Percentiles rank a stretch among this genome's conserved stretches.
These are phyloP conservation scores for Pythium aristosporum DNA, from an alignment of 352 stramenopile species.

Conservation along the genomic window DNA sequence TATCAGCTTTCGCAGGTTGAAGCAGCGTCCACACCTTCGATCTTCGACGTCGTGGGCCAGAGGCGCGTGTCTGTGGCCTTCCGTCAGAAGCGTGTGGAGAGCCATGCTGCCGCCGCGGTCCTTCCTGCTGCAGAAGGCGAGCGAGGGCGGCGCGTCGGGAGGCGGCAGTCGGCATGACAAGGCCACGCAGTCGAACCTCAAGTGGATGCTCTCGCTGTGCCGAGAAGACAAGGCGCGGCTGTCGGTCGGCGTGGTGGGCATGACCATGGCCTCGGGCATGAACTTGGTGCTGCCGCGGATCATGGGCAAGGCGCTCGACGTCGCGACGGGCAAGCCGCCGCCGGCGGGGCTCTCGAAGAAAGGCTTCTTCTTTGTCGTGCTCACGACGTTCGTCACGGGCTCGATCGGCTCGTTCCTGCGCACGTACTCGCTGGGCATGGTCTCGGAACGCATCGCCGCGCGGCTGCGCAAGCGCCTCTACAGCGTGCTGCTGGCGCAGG, in stretches of 20 bases:
- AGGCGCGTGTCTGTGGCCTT: slow-evolving; percentile 25
- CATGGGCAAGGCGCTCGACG: slow-evolving; percentile 88
- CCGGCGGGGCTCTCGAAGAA: slow-evolving; percentile 75
- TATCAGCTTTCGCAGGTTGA: slow-evolving; percentile 10
- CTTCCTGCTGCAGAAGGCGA: slow-evolving; percentile 65
- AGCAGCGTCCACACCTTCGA: slow-evolving; percentile 7
- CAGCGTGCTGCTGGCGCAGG: slow-evolving; percentile 69
- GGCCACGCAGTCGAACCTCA: slow-evolving; percentile 40
- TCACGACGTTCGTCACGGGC: slow-evolving; percentile 83
- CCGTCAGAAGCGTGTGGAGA: neutral
- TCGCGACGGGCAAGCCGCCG: slow-evolving; percentile 72
- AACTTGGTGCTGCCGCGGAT: slow-evolving; percentile 89
- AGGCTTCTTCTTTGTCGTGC: slow-evolving; percentile 82
- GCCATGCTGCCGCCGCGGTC: slow-evolving; percentile 63
- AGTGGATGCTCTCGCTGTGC: slow-evolving; percentile 68
- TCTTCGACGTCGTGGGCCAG: slow-evolving; percentile 5
- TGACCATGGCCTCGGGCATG: slow-evolving; percentile 83
- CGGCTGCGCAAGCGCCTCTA: slow-evolving; percentile 81
- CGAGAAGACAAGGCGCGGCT: slow-evolving; percentile 71
- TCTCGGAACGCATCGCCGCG: slow-evolving; percentile 79
- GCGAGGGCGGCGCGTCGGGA: slow-evolving; percentile 29
- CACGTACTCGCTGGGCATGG: slow-evolving; percentile 88
- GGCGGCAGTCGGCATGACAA: slow-evolving; percentile 23
- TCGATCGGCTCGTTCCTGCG: slow-evolving; percentile 86
- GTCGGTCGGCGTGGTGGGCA: slow-evolving; percentile 64